Evolutionary conservation across 2,329 filamentous ascomycete species (phyloP), one percentile per base, ranked within the genome.

Genomic region (Pleoardoris graminearum): DNA sequence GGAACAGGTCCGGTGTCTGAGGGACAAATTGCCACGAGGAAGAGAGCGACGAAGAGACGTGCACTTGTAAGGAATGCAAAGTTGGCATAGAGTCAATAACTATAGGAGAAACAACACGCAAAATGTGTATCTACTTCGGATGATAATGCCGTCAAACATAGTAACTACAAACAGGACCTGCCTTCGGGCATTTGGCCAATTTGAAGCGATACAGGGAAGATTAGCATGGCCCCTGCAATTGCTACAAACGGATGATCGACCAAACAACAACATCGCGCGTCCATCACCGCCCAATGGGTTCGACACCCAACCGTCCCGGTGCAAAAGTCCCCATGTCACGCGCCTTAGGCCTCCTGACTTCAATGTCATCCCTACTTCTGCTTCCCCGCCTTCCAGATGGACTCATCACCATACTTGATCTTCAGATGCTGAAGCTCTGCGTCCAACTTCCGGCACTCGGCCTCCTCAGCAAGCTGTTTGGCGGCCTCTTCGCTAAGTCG

Each of bases 161-260:
- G n/a, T n/a, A n/a, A n/a, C n/a, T n/a, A n/a, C n/a, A n/a, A n/a
- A n/a, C n/a, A n/a, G n/a, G n/a, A n/a, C n/a, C n/a, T n/a, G 44
- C 30, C 44, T 47, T 47, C 44, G 44, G 44, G 29, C 48, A 50
- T 50, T 43, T 61, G 58, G 58, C 64, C 63, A 65, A 62, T 63
- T 65, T 62, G 60, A 66, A 66, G 63, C 60, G 53, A 70, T 69
- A 70, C 66, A 70, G 68, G 70, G 68, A 71, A 70, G 67, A 70
- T 71, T 71, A 71, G 68, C 68, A 80, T 80, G 76, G 77, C 76
- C 76, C 83, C 82, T 85, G 82, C 83, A 85, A n/a, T n/a, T n/a
- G n/a, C n/a, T n/a, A n/a, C n/a, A n/a, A n/a, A n/a, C n/a, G n/a
- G n/a, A n/a, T n/a, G n/a, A n/a, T n/a, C n/a, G n/a, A n/a, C n/a